phyloP scores from a whole-genome alignment of 2,329 filamentous ascomycete genomes.

The Byssothecium circinans region DNA sequence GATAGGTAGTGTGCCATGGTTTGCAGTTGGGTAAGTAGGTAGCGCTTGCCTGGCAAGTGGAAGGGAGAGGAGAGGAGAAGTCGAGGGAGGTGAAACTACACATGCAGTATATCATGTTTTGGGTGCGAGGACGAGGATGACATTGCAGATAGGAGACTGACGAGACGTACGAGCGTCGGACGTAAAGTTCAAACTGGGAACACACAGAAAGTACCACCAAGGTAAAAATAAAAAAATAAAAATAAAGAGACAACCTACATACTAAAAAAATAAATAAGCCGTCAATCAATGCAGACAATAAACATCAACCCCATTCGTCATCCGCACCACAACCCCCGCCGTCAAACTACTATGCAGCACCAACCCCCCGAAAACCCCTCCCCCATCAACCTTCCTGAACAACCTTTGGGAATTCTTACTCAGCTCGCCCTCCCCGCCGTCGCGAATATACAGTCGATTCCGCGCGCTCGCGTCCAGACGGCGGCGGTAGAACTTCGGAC shows the following conservation, averaged over 20 bases:
- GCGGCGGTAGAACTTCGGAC: slow-evolving; percentile 24
- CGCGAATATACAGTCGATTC: slow-evolving; percentile 26
- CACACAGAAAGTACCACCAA: too few species aligned
- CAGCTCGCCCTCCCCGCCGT: slow-evolving; percentile 13
- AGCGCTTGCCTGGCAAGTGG: too few species aligned
- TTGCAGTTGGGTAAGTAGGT: too few species aligned
- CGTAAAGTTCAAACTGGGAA: too few species aligned
- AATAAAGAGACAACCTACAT: slow-evolving; percentile 3
- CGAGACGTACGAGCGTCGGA: too few species aligned
- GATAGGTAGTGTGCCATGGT: too few species aligned
- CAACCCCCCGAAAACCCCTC: slow-evolving; percentile 23
- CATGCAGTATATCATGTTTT: too few species aligned
- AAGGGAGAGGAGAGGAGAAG: too few species aligned
- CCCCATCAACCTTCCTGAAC: slow-evolving; percentile 21
- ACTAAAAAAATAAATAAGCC: slow-evolving; percentile 6
- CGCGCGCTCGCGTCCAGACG: slow-evolving; percentile 26
- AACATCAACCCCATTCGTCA: slow-evolving; percentile 30
- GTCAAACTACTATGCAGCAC: slow-evolving; percentile 25
- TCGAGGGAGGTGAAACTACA: too few species aligned
- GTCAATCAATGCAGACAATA: slow-evolving; percentile 19
- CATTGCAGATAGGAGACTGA: too few species aligned
- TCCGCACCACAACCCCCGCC: slow-evolving; percentile 17
- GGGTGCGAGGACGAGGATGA: too few species aligned
- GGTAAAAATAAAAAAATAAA: too few species aligned
- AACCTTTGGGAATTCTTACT: slow-evolving; percentile 19